A percentile compares a stretch with the other conserved stretches of the same genome.
These are phyloP conservation scores for Paramecium biaurelia DNA, from an alignment of 73 alveolate species.

Conservation along the genomic window DNA sequence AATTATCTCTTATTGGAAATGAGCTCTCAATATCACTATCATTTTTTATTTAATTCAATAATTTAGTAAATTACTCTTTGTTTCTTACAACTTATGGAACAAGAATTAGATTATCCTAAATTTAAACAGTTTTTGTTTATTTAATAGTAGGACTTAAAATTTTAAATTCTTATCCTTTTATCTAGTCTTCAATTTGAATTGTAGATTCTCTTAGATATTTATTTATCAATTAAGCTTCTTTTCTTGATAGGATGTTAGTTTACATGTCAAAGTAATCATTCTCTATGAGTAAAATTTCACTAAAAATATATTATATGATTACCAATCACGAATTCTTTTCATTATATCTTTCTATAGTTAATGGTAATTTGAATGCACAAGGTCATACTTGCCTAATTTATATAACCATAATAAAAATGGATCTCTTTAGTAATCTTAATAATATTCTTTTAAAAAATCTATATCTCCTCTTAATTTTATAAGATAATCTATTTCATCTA, in stretches of 20 bases:
- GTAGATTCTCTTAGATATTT: neutral
- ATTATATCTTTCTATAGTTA: neutral
- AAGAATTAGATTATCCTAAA: neutral
- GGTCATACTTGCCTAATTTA: neutral
- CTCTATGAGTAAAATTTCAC: constrained; percentile 11
- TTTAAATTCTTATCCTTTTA: neutral
- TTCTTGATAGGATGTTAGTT: neutral
- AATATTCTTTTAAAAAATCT: neutral
- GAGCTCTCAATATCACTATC: neutral
- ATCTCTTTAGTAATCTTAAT: neutral
- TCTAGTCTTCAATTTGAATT: neutral
- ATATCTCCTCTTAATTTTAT: neutral
- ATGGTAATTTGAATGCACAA: neutral
- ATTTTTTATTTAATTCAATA: neutral
- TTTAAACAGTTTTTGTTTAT: neutral
- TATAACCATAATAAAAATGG: neutral
- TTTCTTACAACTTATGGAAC: neutral
- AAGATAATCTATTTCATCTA: constrained; percentile 9
- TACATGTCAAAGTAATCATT: neutral
- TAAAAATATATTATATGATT: neutral
- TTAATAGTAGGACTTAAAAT: neutral
- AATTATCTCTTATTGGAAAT: neutral
- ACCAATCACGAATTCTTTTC: constrained; percentile 37
- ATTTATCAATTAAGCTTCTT: neutral
- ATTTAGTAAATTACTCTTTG: neutral